Evolutionary conservation across 1,284 basidiomycete species (phyloP), one percentile per base, ranked within the genome.

Genomic region (Pseudozyma thailandica): DNA sequence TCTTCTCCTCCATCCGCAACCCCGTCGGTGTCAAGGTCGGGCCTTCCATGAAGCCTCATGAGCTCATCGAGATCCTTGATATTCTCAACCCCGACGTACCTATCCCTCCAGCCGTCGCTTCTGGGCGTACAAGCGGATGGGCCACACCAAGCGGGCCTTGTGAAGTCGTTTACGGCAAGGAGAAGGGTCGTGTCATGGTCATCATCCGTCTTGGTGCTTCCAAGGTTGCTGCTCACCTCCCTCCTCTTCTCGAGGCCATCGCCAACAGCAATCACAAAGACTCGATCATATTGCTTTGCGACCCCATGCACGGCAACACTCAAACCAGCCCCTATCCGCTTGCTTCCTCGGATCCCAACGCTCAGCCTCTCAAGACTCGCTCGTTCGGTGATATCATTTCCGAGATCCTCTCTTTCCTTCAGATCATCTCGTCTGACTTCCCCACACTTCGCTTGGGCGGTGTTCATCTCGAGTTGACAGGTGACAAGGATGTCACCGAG

Each of bases 1-100:
- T 74, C 27, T 72, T 81, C 47, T 86, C 93, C 46, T 93, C 94
- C 4, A 92, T 98, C 59, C 88, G 92, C 46, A 98, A 98, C 83
- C 95, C 95, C 1, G 92, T 98, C 64, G 95, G 95, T 2, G 89
- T 98, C 85, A 98, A 98, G 84, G 92, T 97, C 8, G 95, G 95
- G 0, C 94, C 95, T 21, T 89, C 88, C 27, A 92, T 97, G 91
- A 84, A 86, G 55, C 84, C 86, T 1, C 90, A 89, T 1, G 95
- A 98, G 84, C 85, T 98, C n/a, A 88, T 92, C 1, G 80, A 86
- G 41, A 82, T 98, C 49, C 84, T 98, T 4, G 89, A 93, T 68
- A 88, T 94, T 54, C 57, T 77, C 45, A 95, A 98, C 80, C 92
- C 94, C 0, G 86, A 90, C 69, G 88, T 72, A 7, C 45, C 63